phyloP scores from a whole-genome alignment of 768 basidiomycete genomes.

The Trametes cubensis region DNA sequence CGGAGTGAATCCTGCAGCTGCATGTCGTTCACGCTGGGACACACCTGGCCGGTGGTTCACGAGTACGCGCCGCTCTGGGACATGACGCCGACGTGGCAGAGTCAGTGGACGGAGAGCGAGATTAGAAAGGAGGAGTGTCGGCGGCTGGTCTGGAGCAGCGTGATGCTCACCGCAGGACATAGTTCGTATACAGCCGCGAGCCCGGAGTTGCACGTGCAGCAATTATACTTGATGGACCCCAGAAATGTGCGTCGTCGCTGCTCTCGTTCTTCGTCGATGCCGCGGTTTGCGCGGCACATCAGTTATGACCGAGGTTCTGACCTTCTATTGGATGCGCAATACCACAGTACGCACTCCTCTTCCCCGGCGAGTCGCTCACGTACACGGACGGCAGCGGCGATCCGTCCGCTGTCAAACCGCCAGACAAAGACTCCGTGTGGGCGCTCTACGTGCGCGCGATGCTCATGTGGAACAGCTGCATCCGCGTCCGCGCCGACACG shows the following conservation, averaged over 20 bases:
- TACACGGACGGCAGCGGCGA: conserved; percentile 16
- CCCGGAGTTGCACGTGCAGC: conserved; percentile 24
- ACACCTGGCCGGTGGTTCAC: conserved; percentile 50
- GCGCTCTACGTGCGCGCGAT: conserved; percentile 71
- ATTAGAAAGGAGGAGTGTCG: conserved; percentile 73
- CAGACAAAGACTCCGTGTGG: conserved; percentile 69
- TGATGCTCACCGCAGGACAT: conserved; percentile 66
- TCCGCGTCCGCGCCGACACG: conserved; percentile 55
- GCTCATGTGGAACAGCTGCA: conserved; percentile 74
- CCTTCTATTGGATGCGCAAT: too few species aligned
- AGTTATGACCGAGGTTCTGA: neutral
- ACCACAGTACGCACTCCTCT: conserved; percentile 66
- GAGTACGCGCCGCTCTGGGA: conserved; percentile 66
- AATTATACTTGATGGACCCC: conserved; percentile 55
- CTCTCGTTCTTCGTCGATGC: neutral
- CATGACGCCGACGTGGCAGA: conserved; percentile 65
- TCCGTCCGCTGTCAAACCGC: conserved; percentile 22
- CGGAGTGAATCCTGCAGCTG: conserved; percentile 26
- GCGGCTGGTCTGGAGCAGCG: conserved; percentile 72
- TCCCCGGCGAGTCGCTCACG: conserved; percentile 68
- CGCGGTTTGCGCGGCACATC: neutral
- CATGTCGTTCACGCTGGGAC: conserved; percentile 50
- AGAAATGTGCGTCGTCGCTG: conserved; percentile 53
- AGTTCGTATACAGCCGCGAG: conserved; percentile 59
- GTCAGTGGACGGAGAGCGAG: conserved; percentile 50